Evolutionary conservation across 148 eudicot genomes (phyloP).

Genomic region (Oxyria digyna): DNA sequence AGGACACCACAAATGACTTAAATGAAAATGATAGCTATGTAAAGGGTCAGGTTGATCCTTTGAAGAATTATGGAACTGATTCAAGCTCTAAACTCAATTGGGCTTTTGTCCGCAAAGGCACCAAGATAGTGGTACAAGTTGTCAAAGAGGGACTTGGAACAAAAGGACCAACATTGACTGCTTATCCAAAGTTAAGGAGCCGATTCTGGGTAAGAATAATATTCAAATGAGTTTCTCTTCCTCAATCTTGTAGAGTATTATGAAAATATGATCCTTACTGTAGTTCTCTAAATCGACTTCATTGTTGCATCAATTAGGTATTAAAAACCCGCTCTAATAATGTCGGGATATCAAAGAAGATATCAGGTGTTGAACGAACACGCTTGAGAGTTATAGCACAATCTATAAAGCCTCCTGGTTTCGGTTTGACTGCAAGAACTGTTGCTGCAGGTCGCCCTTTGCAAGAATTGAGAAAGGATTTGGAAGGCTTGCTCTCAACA

Average conservation of each 20-base stretch:
- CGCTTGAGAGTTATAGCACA: conserved; percentile 78
- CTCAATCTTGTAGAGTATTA: conserved; percentile 1
- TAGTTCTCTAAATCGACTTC: neutral
- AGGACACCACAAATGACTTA: conserved; percentile 15
- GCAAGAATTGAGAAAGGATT: conserved; percentile 75
- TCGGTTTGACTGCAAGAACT: conserved; percentile 80
- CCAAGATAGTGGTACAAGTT: conserved; percentile 88
- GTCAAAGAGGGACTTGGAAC: conserved; percentile 88
- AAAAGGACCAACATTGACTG: conserved; percentile 80
- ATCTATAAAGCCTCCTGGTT: conserved; percentile 76
- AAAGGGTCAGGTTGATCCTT: conserved; percentile 13
- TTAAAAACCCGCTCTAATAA: conserved; percentile 47
- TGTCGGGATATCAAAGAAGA: conserved; percentile 76
- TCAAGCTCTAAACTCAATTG: conserved; percentile 33
- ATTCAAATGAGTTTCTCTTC: neutral
- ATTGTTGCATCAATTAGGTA: conserved; percentile 19
- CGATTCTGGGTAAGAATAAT: conserved; percentile 71
- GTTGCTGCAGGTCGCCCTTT: conserved; percentile 81
- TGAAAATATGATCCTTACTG: neutral
- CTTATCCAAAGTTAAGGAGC: conserved; percentile 83
- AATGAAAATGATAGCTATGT: conserved; percentile 19
- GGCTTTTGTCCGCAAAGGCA: conserved; percentile 68
- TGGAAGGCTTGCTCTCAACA: conserved; percentile 74
- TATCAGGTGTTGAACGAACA: conserved; percentile 69
- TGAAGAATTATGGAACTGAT: conserved; percentile 11